A percentile compares a stretch with the other conserved stretches of the same genome.
These are phyloP conservation scores for Ascocoryne sarcoides DNA, from an alignment of 2,329 filamentous ascomycete genomes.

Conservation along the genomic window DNA sequence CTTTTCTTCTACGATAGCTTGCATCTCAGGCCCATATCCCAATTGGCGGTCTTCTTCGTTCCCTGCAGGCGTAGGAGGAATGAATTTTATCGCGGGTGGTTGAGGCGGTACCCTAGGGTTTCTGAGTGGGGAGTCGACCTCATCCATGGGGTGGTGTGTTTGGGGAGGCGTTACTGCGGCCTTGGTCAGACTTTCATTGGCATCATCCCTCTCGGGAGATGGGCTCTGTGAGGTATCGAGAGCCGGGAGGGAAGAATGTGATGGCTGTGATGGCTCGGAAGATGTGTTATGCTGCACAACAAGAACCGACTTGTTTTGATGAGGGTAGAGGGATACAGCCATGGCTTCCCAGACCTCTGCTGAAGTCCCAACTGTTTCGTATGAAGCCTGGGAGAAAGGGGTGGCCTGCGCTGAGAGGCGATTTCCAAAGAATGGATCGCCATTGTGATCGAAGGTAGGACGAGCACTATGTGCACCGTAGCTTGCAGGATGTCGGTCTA, in stretches of 20 bases:
- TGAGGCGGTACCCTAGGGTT: conserved; percentile 53
- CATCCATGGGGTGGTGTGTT: conserved; percentile 38
- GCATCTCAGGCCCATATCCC: conserved; percentile 42
- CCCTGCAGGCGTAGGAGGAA: conserved; percentile 52
- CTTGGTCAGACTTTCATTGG: conserved; percentile 31
- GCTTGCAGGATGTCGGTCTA: conserved; percentile 12
- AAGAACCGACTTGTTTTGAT: conserved; percentile 55
- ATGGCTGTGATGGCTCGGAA: conserved; percentile 10
- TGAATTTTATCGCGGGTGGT: conserved; percentile 50
- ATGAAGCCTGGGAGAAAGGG: conserved; percentile 52
- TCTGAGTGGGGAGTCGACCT: conserved; percentile 52
- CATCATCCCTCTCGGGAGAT: conserved; percentile 11
- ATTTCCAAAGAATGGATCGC: conserved; percentile 44
- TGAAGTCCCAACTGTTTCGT: conserved; percentile 50
- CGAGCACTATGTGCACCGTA: conserved; percentile 8
- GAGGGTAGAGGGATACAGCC: conserved; percentile 52
- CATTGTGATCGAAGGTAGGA: conserved; percentile 40
- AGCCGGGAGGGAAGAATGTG: neutral
- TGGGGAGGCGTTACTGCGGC: conserved; percentile 45
- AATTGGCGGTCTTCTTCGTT: conserved; percentile 42
- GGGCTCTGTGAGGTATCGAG: neutral
- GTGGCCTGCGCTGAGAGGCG: conserved; percentile 48
- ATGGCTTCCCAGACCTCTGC: conserved; percentile 54
- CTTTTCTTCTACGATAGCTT: neutral
- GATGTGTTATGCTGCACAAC: conserved; percentile 36